Evolutionary conservation across 495 filamentous ascomycete genomes (phyloP), one percentile per base, ranked within the genome.

Genomic region (Trypethelium eluteriae): DNA sequence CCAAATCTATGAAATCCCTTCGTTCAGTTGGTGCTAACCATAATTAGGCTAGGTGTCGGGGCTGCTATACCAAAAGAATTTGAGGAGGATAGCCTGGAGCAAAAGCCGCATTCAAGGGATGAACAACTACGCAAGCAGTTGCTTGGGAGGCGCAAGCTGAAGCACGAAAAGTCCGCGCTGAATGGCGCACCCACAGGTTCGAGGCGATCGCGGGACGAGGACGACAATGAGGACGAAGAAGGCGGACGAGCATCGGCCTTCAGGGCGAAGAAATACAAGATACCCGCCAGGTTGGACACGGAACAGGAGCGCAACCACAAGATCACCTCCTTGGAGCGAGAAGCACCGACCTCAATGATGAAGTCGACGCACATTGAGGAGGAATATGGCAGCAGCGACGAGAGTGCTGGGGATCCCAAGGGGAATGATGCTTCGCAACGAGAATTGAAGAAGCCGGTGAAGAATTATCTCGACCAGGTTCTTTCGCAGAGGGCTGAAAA

Each of bases 1-100:
- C 25, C 25, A 25, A 25, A 25, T 25, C 25, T 25, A 25, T 25
- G 25, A 25, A 25, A 25, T 0, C 1, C 25, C 25, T 25, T 25
- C 25, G 25, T 1, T 25, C 25, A 25, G 25, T 25, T 25, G 25
- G 25, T 25, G 25, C 6, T 62, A 44, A 56, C 36, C 36, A 35
- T 25, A 44, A 11, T 35, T 62, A 79, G 78, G 62, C 73, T 82
- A 36, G 82, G 82, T 2, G 72, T 81, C 3, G 79, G 80, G 18
- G 77, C 76, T 34, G 63, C 76, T 64, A 69, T 83, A 62, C 79
- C 81, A 38, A 71, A 75, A 63, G 69, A 79, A 50, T 75, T 73
- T 62, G 50, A 78, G 18, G 70, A 74, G 36, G 75, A 74, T 46
- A 76, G 75, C 75, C 47, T 76, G 75, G 62, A 73, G 74, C 18